A percentile compares a stretch with the other conserved stretches of the same genome.
Evolutionary conservation across 1,284 basidiomycete genomes (phyloP).

Genomic region (Ceratobasidium sp.): DNA sequence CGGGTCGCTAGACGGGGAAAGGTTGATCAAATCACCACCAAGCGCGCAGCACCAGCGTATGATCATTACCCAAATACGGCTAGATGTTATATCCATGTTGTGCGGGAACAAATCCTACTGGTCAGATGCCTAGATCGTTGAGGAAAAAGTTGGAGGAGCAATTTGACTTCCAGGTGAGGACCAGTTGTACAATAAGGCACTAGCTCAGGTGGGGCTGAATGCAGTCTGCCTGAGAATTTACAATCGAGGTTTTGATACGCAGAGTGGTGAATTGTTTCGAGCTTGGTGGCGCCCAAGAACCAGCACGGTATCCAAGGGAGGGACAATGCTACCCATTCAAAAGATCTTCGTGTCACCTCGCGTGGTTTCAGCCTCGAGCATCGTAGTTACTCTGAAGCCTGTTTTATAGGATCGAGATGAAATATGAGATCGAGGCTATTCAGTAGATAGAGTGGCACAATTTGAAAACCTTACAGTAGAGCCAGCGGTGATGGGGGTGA

Average conservation of each 20-base stretch:
- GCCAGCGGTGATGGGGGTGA: no score
- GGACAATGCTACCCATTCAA: neutral
- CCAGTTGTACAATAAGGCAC: no score
- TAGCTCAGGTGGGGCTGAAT: no score
- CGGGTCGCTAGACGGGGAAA: neutral
- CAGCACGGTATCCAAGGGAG: neutral
- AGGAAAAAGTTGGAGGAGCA: neutral
- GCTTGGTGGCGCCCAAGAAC: neutral
- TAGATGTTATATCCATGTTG: neutral
- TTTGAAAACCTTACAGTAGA: neutral
- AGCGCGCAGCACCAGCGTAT: neutral
- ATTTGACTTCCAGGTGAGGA: neutral
- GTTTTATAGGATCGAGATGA: no score
- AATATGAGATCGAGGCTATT: no score
- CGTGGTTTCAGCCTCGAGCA: neutral
- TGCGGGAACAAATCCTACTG: constrained; percentile 5
- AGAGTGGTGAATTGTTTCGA: neutral
- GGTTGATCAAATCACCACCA: neutral
- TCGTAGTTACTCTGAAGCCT: neutral
- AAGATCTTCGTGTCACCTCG: no score
- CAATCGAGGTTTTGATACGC: neutral
- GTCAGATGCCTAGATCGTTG: neutral
- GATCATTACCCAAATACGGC: neutral
- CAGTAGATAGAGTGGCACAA: no score
- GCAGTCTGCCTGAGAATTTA: neutral